Evolutionary conservation across 768 basidiomycete species (phyloP).

Genomic region (Suillus bovinus): DNA sequence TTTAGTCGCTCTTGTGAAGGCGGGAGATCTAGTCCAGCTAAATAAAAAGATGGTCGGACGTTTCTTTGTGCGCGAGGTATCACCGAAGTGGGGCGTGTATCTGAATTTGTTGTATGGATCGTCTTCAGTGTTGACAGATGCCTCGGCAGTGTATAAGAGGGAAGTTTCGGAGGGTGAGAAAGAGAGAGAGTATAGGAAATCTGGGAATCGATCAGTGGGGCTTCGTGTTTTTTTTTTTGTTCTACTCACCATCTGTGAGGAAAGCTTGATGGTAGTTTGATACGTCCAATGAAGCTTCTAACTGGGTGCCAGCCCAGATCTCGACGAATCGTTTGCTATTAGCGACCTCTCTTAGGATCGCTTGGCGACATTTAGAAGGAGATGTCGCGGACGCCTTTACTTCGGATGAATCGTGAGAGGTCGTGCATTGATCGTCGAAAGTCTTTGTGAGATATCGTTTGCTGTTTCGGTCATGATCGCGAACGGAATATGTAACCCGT

Average conservation of each 20-base stretch:
- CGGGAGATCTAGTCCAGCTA: slow-evolving; percentile 35
- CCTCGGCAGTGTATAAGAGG: slow-evolving; percentile 63
- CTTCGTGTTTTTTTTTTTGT: background rate
- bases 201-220: background rate
- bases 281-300: slow-evolving; percentile 54
- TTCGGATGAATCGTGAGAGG: slow-evolving; percentile 29
- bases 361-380: slow-evolving; percentile 41
- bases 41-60: slow-evolving; percentile 56
- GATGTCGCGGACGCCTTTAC: slow-evolving; percentile 44
- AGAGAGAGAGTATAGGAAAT: slow-evolving; percentile 47
- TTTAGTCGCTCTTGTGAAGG: background rate
- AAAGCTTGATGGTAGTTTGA: slow-evolving; percentile 59
- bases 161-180: slow-evolving; percentile 55
- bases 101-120: slow-evolving; percentile 44
- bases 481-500: slow-evolving; percentile 45
- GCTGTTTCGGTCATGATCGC: slow-evolving; percentile 51
- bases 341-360: slow-evolving; percentile 43
- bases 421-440: slow-evolving; percentile 15
- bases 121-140: slow-evolving; percentile 32
- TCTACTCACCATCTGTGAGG: slow-evolving; percentile 56
- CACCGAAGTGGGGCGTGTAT: slow-evolving; percentile 63
- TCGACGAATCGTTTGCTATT: slow-evolving; percentile 55
- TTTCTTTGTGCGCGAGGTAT: slow-evolving; percentile 53
- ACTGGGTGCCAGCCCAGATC: slow-evolving; percentile 49
- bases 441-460: slow-evolving; percentile 47